Percentiles rank a stretch among this genome's conserved stretches.
Conservation (phyloP, 805 yeast genomes). For the Candida khao-thaluensis region DNA sequence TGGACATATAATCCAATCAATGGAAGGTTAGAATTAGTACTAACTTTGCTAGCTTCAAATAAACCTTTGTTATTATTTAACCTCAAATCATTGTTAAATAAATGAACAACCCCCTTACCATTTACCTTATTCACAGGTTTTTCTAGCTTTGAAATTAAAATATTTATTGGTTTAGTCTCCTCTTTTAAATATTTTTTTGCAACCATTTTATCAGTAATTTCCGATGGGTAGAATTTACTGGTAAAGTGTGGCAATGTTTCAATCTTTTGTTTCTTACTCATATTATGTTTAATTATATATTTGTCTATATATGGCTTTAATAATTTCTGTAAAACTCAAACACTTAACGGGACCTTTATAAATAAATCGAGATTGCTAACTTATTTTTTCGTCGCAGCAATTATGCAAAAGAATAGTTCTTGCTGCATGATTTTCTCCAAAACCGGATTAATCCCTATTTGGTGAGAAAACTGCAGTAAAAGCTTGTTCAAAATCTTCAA, state of each 20-base stretch:
- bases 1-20: conserved; percentile 42
- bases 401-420: no score
- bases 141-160: conserved; percentile 11
- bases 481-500: conserved; percentile 70
- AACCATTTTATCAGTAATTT: conserved; percentile 9
- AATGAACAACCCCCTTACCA: conserved; percentile 37
- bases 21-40: conserved; percentile 27
- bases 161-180: conserved; percentile 29
- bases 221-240: conserved; percentile 15
- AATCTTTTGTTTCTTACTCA: conserved; percentile 12
- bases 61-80: conserved; percentile 45
- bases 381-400: no score
- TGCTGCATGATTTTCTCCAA: no score
- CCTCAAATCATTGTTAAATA: conserved; percentile 50
- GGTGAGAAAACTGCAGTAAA: conserved; percentile 43
- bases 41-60: conserved; percentile 31
- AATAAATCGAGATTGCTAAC: no score
- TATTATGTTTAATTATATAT: no score
- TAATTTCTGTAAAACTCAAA: no score
- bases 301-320: no score
- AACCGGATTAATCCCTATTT: no score
- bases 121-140: conserved; percentile 4
- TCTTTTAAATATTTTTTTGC: conserved; percentile 26
- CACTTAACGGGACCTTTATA: no score
- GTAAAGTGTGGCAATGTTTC: conserved; percentile 11